Evolutionary conservation across 257 asterid genomes (phyloP), one percentile per base, ranked within the genome.

Genomic region (Solanum pennellii): DNA sequence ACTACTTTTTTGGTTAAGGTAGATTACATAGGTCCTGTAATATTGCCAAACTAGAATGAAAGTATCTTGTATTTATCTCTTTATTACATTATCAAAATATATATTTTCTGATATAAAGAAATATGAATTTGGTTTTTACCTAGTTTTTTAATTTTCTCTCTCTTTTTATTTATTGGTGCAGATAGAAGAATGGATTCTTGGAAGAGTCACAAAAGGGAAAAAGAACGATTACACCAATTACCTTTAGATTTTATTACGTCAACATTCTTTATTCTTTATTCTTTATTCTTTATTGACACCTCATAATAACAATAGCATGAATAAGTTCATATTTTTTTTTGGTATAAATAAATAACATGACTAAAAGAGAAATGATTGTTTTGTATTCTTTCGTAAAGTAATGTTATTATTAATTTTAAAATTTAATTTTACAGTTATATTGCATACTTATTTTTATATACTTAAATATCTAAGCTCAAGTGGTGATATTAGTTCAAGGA

Each of bases 191-290:
- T 90, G 90, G 85, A 69, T 86, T 56, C 44, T 91, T 39, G 90
- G 89, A 39, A 87, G 87, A 80, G 73, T 91, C 12, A 84, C 83
- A 44, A 83, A 85, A 45, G 92, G 90, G 33, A 71, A 86, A 90
- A 39, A 45, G 41, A 77, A 86, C 86, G 45, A 75, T 23, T 88
- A 91, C 9, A 3, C 42, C 77, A 39, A 66, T 23, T 37, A 18
- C 59, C 3, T 31, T 5, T 84, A 84, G 86, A 23, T 49, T 49
- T 49, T 49, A 49, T 16, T 49, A 21, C 42, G 20, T 74, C 52
- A 27, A 5, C 82, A 39, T 74, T 75, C 56, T 75, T 39, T 75
- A 39, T 75, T 33, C 45, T 72, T 72, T 72, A 3, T 31, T 72
- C 52, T 74, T 37, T 74, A 39, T 75, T 33, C 45, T 72, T 72